phyloP scores from a whole-genome alignment of 2,329 filamentous ascomycete species.

The Didymella arachidicola region DNA sequence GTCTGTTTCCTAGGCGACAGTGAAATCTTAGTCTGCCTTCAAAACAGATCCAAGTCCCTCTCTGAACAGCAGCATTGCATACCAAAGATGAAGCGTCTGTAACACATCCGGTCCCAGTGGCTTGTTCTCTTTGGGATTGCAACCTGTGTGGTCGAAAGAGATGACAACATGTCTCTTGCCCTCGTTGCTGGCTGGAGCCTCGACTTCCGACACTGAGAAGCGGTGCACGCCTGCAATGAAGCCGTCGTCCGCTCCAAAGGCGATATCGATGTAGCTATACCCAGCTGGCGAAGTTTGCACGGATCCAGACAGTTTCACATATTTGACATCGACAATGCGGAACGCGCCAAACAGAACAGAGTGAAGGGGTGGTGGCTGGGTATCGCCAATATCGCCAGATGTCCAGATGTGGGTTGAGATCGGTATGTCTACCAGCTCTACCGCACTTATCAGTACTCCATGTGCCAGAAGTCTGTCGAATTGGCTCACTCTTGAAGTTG shows the following conservation, averaged over 20 bases:
- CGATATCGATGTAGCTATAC: slow-evolving; percentile 8
- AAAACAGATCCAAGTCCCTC: slow-evolving; percentile 4
- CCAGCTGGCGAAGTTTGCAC: too few relatives aligned
- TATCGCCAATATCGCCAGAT: neutral
- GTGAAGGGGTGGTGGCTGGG: neutral
- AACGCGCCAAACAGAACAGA: slow-evolving; percentile 4
- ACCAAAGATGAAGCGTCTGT: slow-evolving; percentile 13
- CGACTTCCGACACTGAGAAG: slow-evolving; percentile 12
- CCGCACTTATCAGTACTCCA: neutral
- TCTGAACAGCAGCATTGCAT: slow-evolving; percentile 6
- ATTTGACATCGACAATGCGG: neutral
- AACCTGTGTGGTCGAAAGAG: slow-evolving; percentile 2
- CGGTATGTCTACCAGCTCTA: neutral
- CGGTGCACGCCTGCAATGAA: slow-evolving; percentile 19
- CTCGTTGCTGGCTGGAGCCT: neutral
- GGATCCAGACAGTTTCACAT: neutral
- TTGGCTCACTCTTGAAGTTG: neutral
- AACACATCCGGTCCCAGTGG: slow-evolving; percentile 2
- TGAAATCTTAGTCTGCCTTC: neutral
- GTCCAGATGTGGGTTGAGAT: neutral
- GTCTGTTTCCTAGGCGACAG: neutral
- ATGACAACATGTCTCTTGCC: neutral
- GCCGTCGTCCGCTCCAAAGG: slow-evolving; percentile 9
- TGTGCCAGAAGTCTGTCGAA: neutral
- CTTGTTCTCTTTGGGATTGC: slow-evolving; percentile 19